Evolutionary conservation across 2,329 filamentous ascomycete species (phyloP).

Genomic region (Aspergillus sp.): DNA sequence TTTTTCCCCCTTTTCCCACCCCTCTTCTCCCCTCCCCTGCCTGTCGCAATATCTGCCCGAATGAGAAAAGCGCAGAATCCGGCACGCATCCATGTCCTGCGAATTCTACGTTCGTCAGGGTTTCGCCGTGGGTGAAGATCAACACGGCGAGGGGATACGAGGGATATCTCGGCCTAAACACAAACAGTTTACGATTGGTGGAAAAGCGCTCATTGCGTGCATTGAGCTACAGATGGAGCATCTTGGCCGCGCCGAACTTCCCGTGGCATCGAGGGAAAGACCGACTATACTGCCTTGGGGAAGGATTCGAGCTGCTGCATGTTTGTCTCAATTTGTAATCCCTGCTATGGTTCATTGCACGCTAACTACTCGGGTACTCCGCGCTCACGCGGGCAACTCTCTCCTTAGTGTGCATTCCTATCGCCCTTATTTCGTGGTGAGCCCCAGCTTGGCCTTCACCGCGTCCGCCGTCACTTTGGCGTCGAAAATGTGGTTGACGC

Average conservation of each 20-base stretch:
- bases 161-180: not conserved
- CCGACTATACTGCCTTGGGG: too few species aligned
- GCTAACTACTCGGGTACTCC: too few species aligned
- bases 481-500: constrained; percentile 64
- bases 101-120: too few species aligned
- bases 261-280: not conserved
- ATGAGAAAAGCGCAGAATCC: not conserved
- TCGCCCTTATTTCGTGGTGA: not conserved
- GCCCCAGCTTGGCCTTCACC: constrained; percentile 44
- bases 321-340: not conserved
- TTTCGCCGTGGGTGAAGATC: not conserved
- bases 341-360: not conserved
- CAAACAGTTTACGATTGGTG: not conserved
- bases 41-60: not conserved
- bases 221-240: not conserved
- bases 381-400: too few species aligned
- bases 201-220: not conserved
- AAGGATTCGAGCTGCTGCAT: not conserved
- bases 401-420: not conserved
- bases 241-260: not conserved
- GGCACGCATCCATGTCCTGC: not conserved
- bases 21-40: not conserved
- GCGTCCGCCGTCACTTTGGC: constrained; percentile 48
- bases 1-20: not conserved
- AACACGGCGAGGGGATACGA: not conserved